Conservation (phyloP, 2,329 filamentous ascomycete species). For the Lizonia empirigonia region DNA sequence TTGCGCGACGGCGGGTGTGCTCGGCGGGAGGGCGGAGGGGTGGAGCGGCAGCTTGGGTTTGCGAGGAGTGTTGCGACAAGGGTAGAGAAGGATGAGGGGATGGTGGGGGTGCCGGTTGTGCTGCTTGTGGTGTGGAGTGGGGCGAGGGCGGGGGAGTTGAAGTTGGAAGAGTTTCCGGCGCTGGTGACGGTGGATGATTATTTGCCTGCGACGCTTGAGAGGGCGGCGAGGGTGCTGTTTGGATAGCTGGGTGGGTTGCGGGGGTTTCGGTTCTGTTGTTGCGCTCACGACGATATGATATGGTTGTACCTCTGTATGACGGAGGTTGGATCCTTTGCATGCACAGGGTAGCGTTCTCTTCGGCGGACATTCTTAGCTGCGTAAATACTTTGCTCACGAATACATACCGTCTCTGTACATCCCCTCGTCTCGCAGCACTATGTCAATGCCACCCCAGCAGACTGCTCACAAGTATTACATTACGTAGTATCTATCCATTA, state of each 20-base stretch:
- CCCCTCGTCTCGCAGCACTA: too few relatives aligned
- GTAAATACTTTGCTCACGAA: background rate
- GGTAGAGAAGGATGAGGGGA: conserved; percentile 19
- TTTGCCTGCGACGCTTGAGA: conserved; percentile 31
- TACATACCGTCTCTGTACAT: too few relatives aligned
- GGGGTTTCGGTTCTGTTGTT: conserved; percentile 4
- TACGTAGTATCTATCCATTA: too few relatives aligned
- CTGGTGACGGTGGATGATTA: conserved; percentile 39
- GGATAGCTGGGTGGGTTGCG: too few relatives aligned
- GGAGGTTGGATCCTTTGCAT: too few relatives aligned
- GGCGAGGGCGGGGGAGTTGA: conserved; percentile 20
- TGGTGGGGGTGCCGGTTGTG: conserved; percentile 31
- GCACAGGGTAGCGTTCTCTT: conserved; percentile 12
- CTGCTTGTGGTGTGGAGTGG: conserved; percentile 37
- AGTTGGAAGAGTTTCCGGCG: conserved; percentile 35
- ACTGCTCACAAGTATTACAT: too few relatives aligned
- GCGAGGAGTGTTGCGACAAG: conserved; percentile 29
- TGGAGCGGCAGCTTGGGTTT: conserved; percentile 41
- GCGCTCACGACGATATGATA: conserved; percentile 6
- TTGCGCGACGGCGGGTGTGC: conserved; percentile 40
- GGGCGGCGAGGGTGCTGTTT: conserved; percentile 36
- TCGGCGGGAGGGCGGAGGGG: conserved; percentile 26
- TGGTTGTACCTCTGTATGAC: background rate
- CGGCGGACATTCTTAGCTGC: conserved; percentile 9
- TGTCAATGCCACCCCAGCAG: too few relatives aligned